Base-by-base conservation (phyloP, 208 protist genomes). In the Trypanosomatidae sp. region DNA sequence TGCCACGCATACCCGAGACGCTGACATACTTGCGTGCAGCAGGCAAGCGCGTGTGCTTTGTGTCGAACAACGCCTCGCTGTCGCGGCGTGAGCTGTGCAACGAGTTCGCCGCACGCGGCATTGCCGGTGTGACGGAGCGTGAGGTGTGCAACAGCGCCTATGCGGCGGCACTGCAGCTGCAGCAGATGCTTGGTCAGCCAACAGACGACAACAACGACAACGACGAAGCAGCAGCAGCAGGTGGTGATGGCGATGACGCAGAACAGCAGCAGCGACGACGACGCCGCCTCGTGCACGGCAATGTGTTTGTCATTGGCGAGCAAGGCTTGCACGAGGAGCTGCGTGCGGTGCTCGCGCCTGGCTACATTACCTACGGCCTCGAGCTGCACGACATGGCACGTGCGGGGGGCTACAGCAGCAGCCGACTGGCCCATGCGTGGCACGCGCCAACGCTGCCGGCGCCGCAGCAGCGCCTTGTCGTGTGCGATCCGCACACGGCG, bases 101-200 rank as follows among this genome's bases (percentile, higher is more conserved):
- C 27, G 40, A 33, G 30, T 69, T 88, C 43, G 22, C 26, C 13
- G 40, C 56, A 37, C 61, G 59, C 11, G 78, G 78, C 10, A 63
- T 88, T 35, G 39, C 50, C 6, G 61, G 62, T 0, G 70, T 80
- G 23, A n/a, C 39, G 26, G 39, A 26, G 35, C 10, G 48, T 2
- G 78, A 88, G 18, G 43, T 72, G 24, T 83, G 78, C 67, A 88
- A 77, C 56, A 82, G 72, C 46, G 78, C 53, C 0, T 88, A 74
- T 61, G 70, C 73, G 0, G 63, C 73, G 7, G 65, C 78, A 0
- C 58, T 77, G 33, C 45, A 41, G 5, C 38, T 88, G 16, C 57
- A 62, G 32, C 48, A 66, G 48, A 16, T 71, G 11, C 48, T 77
- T 8, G 61, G 59, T 15, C 35, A 35, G 4, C 20, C 4, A 43